Base-by-base conservation (phyloP, 352 stramenopile genomes). In the Globisporangium takayamanum region DNA sequence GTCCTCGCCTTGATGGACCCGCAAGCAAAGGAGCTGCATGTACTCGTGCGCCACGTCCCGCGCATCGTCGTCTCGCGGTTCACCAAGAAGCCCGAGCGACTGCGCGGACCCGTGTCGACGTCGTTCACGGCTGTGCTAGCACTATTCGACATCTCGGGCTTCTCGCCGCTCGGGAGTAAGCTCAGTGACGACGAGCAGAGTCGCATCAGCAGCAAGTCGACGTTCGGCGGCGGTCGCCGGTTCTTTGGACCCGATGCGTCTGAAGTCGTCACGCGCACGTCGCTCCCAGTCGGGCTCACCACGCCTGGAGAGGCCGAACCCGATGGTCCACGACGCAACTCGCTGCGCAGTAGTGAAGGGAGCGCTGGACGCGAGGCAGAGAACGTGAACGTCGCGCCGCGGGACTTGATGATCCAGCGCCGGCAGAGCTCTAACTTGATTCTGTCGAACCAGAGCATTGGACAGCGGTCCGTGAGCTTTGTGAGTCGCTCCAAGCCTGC, bases 111-210 rank as follows among this genome's bases (percentile, higher is more conserved):
- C 5, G 74, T 80, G 63, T 73, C 67, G 33, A 60, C 49, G 18
- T 64, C 68, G 5, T 89, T 89, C 53, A 67, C 76, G 0, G 82
- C 78, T 0, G 78, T 88, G 5, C 80, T 94, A 12, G 86, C 75
- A 11, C 66, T 96, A 14, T 94, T 95, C 50, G 84, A 95, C 57
- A 92, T 95, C 37, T 92, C 80, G 14, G 87, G 86, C 4, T 96
- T 95, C 63, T 94, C 85, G 0, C 90, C 78, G 6, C 79, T 94
- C 14, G 86, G 82, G 20, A 89, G 85, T 58, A 76, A 76, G 55
- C 76, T 89, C 36, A 82, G 63, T 25, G 79, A 89, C 4, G 79
- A 83, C 25, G 79, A 89, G 55, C 67, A 67, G 25, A 63, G 74
- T 47, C 64, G 79, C 30, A 81, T 76, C 54, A 71, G 69, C 16